Conservation (phyloP, 2,329 filamentous ascomycete genomes). For the Colletotrichum cuscutae region DNA sequence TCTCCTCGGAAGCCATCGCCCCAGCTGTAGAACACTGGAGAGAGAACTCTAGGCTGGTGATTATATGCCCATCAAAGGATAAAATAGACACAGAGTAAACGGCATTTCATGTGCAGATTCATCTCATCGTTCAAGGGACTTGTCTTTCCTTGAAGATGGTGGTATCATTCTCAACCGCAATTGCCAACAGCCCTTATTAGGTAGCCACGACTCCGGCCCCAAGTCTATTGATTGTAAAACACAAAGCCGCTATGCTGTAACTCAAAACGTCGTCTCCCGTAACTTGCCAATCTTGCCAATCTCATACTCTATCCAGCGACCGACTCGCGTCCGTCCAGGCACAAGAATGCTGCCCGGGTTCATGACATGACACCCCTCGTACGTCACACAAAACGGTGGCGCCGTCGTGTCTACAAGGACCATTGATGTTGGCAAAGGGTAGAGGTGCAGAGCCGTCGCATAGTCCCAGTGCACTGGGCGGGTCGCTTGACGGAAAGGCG, state of each 20-base stretch:
- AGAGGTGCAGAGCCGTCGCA: constrained; percentile 79
- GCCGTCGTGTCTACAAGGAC: constrained; percentile 85
- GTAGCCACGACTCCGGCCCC: background rate
- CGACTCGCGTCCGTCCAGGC: constrained; percentile 73
- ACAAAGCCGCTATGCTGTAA: background rate
- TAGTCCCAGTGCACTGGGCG: constrained; percentile 94
- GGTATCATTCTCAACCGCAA: background rate
- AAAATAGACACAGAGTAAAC: background rate
- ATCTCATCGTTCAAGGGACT: background rate
- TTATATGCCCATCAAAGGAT: no score
- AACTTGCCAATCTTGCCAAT: constrained; percentile 70
- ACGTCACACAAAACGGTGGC: constrained; percentile 86
- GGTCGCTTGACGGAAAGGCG: constrained; percentile 83
- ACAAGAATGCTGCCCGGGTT: constrained; percentile 87
- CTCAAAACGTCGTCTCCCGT: constrained; percentile 69
- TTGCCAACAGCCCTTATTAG: background rate
- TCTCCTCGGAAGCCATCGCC: no score
- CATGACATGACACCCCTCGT: constrained; percentile 95
- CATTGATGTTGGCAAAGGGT: constrained; percentile 87
- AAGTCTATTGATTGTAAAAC: background rate
- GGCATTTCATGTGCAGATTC: background rate
- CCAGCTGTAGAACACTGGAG: no score
- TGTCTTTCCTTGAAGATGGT: background rate
- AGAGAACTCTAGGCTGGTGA: no score
- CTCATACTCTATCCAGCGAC: constrained; percentile 90